phyloP scores from a whole-genome alignment of 352 stramenopile genomes.

The Phytophthora podocarpi region DNA sequence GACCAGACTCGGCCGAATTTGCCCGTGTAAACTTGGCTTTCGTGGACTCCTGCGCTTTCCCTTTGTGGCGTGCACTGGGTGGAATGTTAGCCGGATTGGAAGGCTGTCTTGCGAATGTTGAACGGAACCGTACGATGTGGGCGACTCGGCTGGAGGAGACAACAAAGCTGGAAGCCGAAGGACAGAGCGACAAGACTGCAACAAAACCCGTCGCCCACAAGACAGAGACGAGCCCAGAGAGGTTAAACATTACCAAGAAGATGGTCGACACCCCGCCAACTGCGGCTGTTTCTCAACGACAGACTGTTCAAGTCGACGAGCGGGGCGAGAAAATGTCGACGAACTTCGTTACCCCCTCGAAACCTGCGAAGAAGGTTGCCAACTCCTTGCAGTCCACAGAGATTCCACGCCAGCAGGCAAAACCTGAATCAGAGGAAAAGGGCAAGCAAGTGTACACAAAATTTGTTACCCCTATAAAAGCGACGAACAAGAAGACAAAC shows the following conservation, averaged over 20 bases:
- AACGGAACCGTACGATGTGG: slow-evolving; percentile 75
- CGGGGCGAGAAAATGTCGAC: neutral
- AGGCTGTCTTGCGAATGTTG: slow-evolving; percentile 64
- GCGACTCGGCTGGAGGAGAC: slow-evolving; percentile 37
- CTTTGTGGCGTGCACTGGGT: slow-evolving; percentile 77
- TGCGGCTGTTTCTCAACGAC: neutral
- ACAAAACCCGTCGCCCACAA: neutral
- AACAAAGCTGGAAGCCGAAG: slow-evolving; percentile 21
- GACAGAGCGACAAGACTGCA: slow-evolving; percentile 5
- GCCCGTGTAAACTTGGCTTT: slow-evolving; percentile 83
- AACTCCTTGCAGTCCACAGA: slow-evolving; percentile 1
- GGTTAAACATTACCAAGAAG: slow-evolving; percentile 20
- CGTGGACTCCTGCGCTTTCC: slow-evolving; percentile 85
- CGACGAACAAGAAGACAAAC: slow-evolving; percentile 3
- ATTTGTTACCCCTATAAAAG: slow-evolving; percentile 8
- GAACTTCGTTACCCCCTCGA: slow-evolving; percentile 18
- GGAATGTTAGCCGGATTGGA: slow-evolving; percentile 67
- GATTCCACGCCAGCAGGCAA: neutral
- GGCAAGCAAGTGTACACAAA: neutral
- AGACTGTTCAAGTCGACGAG: neutral
- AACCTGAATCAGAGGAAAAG: neutral
- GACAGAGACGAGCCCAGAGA: slow-evolving; percentile 3
- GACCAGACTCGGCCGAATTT: slow-evolving; percentile 62
- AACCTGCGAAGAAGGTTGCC: neutral
- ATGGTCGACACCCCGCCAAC: neutral